Evolutionary conservation across 139 green algal genomes (phyloP), one percentile per base, ranked within the genome.

Genomic region (Picochlorum sp.): DNA sequence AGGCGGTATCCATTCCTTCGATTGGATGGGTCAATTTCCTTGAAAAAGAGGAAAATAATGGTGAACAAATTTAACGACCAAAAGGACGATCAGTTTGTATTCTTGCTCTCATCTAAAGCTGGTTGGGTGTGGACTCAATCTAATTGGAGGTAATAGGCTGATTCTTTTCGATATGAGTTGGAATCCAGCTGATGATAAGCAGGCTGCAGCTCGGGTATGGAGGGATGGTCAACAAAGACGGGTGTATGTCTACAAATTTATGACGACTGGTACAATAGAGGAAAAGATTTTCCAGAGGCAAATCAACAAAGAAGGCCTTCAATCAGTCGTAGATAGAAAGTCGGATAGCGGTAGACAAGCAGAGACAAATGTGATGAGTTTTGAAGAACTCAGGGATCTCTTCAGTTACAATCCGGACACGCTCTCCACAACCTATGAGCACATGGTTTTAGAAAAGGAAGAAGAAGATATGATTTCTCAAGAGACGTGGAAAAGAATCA

Each of bases 221-320:
- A 82, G 94, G 6, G 94, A 99, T 73, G 94, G 94, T 0, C 94
- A 99, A 78, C 85, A 87, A 72, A 96, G 95, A 83, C 82, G 81
- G 18, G 90, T 97, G 41, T 99, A 89, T 63, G 85, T 97, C 54
- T 99, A 99, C 79, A 83, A 92, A 57, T 92, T 99, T 74, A 71
- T 99, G 45, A 75, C 90, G 4, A 90, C 85, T 7, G 94, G 94
- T 49, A 92, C 84, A 20, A 96, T 99, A 60, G 94, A 99, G 68
- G 94, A 99, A 73, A 98, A 98, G 86, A 83, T 98, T 44, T 97
- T 87, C 74, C 92, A 98, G 85, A 79, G 92, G 18, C 92, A 98
- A 88, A 79, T 97, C 14, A 79, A 73, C 38, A 92, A 92, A 67
- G 80, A 90, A 72, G 78, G 80, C 4, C 76, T 91, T 72, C 82